Evolutionary conservation across 345 rosid species (phyloP), one percentile per base, ranked within the genome.

Genomic region (Populus deltoides): DNA sequence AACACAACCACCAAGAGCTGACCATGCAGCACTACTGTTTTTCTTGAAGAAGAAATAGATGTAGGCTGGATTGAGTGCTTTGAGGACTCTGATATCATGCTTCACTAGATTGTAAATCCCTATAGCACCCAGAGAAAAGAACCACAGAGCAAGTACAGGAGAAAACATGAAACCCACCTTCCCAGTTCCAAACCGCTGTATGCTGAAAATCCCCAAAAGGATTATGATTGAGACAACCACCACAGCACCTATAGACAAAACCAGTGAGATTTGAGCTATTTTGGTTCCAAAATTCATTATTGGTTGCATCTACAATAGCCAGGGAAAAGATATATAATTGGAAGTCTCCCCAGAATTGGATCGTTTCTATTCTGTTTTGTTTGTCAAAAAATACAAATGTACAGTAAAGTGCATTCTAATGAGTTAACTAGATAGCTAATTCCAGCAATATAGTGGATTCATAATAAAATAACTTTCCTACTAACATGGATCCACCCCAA

Each of bases 1-100:
- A 80, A 95, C 92, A 13, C 99, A 92, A 66, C 99, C 99, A 72
- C 98, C 98, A 67, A 94, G 98, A 77, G 98, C 91, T 68, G 94
- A 94, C 97, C 97, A 94, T 43, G 97, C 97, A 33, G 83, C 82
- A 73, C 27, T 72, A 79, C 88, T 87, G 88, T 97, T 94, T 87
- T 90, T 94, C 80, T 87, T 88, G 86, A 93, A 92, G 91, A 92
- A 97, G 66, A 86, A 82, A 80, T 86, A 86, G 61, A 97, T 90
- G 66, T 94, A 97, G 67, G 79, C 85, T 4, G 97, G 99, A 89
- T 97, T 97, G 72, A 92, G 70, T 59, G 97, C 97, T 86, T 89
- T 90, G 73, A 92, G 18, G 69, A 97, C 98, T 8, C 91, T 79
- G 57, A 89, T 73, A 78, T 94, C 90, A 51, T 92, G 62, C 79